A percentile compares a stretch with the other conserved stretches of the same genome.
phyloP scores from a whole-genome alignment of 345 rosid species.

The Boechera stricta region DNA sequence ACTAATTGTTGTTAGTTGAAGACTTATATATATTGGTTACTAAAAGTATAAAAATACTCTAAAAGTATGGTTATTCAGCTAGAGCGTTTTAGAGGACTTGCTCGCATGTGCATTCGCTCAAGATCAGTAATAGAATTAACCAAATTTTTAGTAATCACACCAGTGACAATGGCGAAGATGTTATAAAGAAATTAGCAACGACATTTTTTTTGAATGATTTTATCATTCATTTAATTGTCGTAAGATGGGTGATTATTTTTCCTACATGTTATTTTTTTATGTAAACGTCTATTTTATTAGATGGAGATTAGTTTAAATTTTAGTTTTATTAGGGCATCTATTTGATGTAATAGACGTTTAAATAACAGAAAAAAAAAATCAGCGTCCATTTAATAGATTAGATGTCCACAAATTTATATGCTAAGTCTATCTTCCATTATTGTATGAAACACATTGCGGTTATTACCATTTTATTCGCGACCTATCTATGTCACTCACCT shows the following conservation, averaged over 20 bases:
- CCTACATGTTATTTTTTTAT: too few relatives aligned
- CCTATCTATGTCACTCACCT: background rate
- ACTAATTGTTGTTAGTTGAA: background rate
- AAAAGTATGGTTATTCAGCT: background rate
- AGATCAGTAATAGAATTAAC: background rate
- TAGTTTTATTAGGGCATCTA: too few relatives aligned
- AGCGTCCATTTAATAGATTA: background rate
- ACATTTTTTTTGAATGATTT: background rate
- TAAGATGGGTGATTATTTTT: too few relatives aligned
- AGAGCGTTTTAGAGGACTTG: background rate
- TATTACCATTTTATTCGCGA: too few relatives aligned
- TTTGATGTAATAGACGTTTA: too few relatives aligned
- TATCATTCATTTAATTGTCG: too few relatives aligned
- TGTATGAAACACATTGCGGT: too few relatives aligned
- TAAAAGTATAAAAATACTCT: background rate
- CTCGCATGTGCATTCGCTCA: background rate
- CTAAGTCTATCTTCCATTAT: too few relatives aligned
- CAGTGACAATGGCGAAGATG: background rate
- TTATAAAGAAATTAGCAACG: background rate
- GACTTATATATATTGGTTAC: constrained; percentile 5
- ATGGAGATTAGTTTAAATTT: too few relatives aligned
- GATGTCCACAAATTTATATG: background rate
- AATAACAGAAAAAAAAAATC: too few relatives aligned
- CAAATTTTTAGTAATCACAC: background rate
- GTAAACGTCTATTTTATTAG: too few relatives aligned